These are phyloP conservation scores for Ceratobasidium sp. DNA, from an alignment of 1,284 basidiomycete genomes.

Conservation along the genomic window DNA sequence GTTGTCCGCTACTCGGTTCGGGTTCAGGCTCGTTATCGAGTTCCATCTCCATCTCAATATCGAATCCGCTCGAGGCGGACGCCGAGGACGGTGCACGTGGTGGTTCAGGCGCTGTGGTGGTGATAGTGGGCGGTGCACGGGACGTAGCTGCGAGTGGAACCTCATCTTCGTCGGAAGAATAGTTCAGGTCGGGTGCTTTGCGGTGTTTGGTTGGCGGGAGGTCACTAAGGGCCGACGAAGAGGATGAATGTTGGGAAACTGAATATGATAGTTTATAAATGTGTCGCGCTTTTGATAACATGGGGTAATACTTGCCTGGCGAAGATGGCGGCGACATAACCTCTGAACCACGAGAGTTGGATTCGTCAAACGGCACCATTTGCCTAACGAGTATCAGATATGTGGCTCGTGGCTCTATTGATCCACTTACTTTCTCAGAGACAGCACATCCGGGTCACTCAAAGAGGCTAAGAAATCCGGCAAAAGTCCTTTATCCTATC, in stretches of 20 bases:
- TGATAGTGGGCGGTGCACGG: constrained; percentile 37
- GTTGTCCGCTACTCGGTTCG: constrained; percentile 31
- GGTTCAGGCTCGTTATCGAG: constrained; percentile 43
- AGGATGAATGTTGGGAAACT: constrained; percentile 47
- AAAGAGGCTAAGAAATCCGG: constrained; percentile 74
- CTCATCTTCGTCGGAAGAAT: constrained; percentile 56
- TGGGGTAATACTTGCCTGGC: constrained; percentile 50
- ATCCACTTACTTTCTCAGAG: constrained; percentile 77
- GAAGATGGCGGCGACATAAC: constrained; percentile 60
- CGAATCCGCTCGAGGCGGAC: constrained; percentile 25
- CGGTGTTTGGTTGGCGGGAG: constrained; percentile 37
- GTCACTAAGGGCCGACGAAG: constrained; percentile 44
- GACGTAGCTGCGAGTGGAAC: constrained; percentile 52
- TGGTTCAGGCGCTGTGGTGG: constrained; percentile 34
- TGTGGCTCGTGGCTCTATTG: constrained; percentile 50
- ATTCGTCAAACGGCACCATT: constrained; percentile 35
- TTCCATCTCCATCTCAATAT: constrained; percentile 37
- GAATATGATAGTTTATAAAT: constrained; percentile 8
- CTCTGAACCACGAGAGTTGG: constrained; percentile 41
- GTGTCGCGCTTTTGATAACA: constrained; percentile 12
- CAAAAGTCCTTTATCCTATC: constrained; percentile 76
- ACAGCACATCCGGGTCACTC: constrained; percentile 72
- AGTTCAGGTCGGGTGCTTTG: constrained; percentile 43
- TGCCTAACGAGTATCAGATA: constrained; percentile 22
- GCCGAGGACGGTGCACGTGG: constrained; percentile 39